These are phyloP conservation scores for Calcarisporium arbuscula DNA, from an alignment of 2,329 filamentous ascomycete species.

Conservation along the genomic window DNA sequence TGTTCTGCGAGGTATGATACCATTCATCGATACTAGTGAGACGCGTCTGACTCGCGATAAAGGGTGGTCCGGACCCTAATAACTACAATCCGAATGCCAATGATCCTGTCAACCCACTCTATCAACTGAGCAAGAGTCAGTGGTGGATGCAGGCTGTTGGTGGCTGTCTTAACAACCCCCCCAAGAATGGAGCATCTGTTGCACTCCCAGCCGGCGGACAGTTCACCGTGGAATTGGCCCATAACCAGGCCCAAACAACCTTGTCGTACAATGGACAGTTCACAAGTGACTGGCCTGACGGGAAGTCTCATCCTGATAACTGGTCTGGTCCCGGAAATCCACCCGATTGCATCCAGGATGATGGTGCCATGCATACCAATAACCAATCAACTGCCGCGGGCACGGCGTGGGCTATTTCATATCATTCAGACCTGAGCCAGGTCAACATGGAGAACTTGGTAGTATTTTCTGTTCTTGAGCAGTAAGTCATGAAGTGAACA, in stretches of 20 bases:
- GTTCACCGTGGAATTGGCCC: slow-evolving; percentile 39
- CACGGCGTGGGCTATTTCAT: slow-evolving; percentile 41
- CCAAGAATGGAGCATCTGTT: slow-evolving; percentile 18
- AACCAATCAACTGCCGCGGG: slow-evolving; percentile 33
- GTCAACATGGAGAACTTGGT: slow-evolving; percentile 41
- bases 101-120: slow-evolving; percentile 34
- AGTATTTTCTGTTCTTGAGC: slow-evolving; percentile 35
- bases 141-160: slow-evolving; percentile 43
- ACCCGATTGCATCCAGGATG: slow-evolving; percentile 24
- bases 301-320: slow-evolving; percentile 32
- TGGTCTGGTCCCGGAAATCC: slow-evolving; percentile 27
- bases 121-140: slow-evolving; percentile 28
- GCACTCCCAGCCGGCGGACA: slow-evolving; percentile 38
- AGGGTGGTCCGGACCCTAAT: slow-evolving; percentile 16
- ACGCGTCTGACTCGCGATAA: not conserved
- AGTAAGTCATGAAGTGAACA: slow-evolving; percentile 20
- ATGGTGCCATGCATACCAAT: slow-evolving; percentile 37
- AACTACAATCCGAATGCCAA: slow-evolving; percentile 34
- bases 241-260: slow-evolving; percentile 38
- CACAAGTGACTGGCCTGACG: slow-evolving; percentile 36
- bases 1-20: slow-evolving; percentile 13
- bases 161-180: slow-evolving; percentile 31
- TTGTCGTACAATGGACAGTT: slow-evolving; percentile 31
- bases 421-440: slow-evolving; percentile 31
- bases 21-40: not conserved